These are phyloP conservation scores for Hypomontagnella submonticulosa DNA, from an alignment of 495 filamentous ascomycete genomes.

Conservation along the genomic window DNA sequence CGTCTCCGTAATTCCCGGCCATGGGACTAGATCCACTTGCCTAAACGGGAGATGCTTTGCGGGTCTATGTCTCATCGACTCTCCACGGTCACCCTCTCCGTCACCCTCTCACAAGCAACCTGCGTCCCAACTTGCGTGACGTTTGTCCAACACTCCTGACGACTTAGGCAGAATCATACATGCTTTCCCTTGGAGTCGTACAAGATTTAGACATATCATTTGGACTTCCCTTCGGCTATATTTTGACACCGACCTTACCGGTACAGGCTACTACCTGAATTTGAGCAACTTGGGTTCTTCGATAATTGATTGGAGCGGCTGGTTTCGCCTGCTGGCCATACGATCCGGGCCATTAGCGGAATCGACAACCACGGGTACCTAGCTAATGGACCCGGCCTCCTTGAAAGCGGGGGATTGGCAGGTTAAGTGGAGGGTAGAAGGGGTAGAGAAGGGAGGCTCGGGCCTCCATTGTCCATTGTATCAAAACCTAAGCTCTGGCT, in stretches of 20 bases:
- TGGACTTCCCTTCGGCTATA: conserved; percentile 27
- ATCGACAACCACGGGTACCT: conserved; percentile 14
- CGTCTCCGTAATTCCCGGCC: conserved; percentile 25
- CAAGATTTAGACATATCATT: conserved; percentile 16
- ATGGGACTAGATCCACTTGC: conserved; percentile 24
- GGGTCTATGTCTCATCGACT: conserved; percentile 32
- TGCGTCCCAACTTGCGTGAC: conserved; percentile 25
- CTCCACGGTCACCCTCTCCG: not conserved
- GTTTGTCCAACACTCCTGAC: conserved; percentile 29
- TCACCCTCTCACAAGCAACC: conserved; percentile 14
- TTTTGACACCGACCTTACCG: conserved; percentile 16
- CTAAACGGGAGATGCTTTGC: conserved; percentile 12
- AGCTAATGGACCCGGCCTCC: conserved; percentile 3
- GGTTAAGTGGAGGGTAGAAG: conserved; percentile 20
- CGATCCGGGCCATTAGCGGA: conserved; percentile 22
- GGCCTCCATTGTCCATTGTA: conserved; percentile 25
- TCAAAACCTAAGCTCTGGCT: conserved; percentile 10
- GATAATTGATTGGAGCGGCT: conserved; percentile 31
- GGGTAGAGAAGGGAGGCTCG: conserved; percentile 16
- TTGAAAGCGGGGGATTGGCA: conserved; percentile 27
- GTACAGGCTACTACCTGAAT: conserved; percentile 6
- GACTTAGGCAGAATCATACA: conserved; percentile 41
- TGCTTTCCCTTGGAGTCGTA: conserved; percentile 7
- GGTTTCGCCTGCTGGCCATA: conserved; percentile 26
- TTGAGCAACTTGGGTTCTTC: not conserved